Evolutionary conservation across 192 early-diverging fungal species (phyloP).

Genomic region (Podila epigama): DNA sequence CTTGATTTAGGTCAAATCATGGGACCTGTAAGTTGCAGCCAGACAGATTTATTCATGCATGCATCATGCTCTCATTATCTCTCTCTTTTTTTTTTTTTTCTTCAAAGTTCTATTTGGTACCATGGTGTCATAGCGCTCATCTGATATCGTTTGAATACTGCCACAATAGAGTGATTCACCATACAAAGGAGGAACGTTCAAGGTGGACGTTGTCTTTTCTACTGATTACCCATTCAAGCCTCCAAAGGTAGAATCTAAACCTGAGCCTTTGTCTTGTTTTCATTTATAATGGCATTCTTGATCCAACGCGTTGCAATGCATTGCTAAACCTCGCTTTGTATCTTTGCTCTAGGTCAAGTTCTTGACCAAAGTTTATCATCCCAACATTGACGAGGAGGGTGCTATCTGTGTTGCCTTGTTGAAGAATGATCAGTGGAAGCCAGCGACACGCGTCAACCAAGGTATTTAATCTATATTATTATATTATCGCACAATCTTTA

Average conservation of each 20-base stretch:
- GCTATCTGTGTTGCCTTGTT: conserved; percentile 78
- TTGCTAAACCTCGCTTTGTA: background rate
- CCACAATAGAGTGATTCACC: conserved; percentile 56
- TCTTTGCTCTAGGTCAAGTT: conserved; percentile 67
- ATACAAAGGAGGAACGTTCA: conserved; percentile 78
- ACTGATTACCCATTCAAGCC: conserved; percentile 86
- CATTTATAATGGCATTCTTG: background rate
- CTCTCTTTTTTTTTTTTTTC: background rate
- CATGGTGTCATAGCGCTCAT: no score
- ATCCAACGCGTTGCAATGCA: background rate
- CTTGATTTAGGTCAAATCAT: conserved; percentile 53
- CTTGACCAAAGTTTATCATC: conserved; percentile 83
- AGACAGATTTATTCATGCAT: no score
- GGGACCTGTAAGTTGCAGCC: conserved; percentile 62
- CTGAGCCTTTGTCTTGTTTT: background rate
- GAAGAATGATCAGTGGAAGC: conserved; percentile 88
- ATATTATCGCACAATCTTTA: no score
- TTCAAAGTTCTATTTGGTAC: no score
- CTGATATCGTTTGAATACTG: background rate
- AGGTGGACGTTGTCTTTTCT: conserved; percentile 71
- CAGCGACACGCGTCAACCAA: conserved; percentile 73
- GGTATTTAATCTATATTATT: conserved; percentile 51
- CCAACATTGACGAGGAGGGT: conserved; percentile 83
- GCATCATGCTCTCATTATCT: background rate
- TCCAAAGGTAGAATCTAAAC: conserved; percentile 59